phyloP scores from a whole-genome alignment of 2,329 filamentous ascomycete species.

The Hymenoscyphus scutula region DNA sequence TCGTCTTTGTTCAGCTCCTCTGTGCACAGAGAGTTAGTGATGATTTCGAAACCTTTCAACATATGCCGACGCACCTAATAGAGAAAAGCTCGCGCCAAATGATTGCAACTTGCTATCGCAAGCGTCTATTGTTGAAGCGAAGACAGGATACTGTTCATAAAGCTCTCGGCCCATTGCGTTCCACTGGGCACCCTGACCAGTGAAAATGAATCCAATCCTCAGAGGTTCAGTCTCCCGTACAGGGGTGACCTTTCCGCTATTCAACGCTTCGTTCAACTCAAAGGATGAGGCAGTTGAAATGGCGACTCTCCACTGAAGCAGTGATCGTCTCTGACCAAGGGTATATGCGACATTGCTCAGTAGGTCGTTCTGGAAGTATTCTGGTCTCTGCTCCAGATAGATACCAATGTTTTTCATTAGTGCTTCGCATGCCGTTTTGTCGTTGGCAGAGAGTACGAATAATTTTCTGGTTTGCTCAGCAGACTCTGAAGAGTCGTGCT shows the following conservation, averaged over 20 bases:
- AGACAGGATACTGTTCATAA: conserved; percentile 27
- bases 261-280: conserved; percentile 31
- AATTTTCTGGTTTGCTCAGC: conserved; percentile 34
- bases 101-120: conserved; percentile 37
- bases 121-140: conserved; percentile 25
- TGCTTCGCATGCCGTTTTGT: conserved; percentile 28
- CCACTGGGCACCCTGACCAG: conserved; percentile 33
- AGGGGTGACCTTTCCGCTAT: conserved; percentile 35
- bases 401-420: conserved; percentile 33
- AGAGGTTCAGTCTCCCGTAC: conserved; percentile 25
- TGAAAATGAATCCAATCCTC: conserved; percentile 30
- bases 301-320: conserved; percentile 31
- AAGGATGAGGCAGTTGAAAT: conserved; percentile 28
- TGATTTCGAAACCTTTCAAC: not conserved
- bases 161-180: conserved; percentile 31
- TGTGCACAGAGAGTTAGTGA: conserved; percentile 7
- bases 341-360: conserved; percentile 35
- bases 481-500: conserved; percentile 18
- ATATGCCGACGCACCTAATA: conserved; percentile 21
- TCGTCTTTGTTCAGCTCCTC: conserved; percentile 27
- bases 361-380: conserved; percentile 33
- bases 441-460: conserved; percentile 31
- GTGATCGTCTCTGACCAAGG: conserved; percentile 30
- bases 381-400: conserved; percentile 33
- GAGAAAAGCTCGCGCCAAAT: conserved; percentile 26